A percentile compares a stretch with the other conserved stretches of the same genome.
Conservation (phyloP, 352 stramenopile genomes). For the Phytophthora megakarya region DNA sequence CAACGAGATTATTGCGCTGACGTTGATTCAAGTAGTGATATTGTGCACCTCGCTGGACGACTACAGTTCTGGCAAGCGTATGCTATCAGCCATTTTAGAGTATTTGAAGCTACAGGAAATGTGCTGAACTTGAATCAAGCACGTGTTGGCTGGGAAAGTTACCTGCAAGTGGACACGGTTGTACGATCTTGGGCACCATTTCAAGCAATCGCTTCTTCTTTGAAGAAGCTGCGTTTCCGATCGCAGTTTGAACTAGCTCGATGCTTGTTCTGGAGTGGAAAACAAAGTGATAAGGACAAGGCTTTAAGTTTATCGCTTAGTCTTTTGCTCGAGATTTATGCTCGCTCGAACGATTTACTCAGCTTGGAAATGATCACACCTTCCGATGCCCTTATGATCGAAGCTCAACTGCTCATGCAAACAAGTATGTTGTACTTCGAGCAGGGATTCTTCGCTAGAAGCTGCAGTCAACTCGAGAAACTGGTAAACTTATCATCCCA, state of each 20-base stretch:
- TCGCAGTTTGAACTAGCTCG: constrained; percentile 40
- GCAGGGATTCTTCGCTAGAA: constrained; percentile 13
- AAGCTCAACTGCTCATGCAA: constrained; percentile 47
- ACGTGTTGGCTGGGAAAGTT: constrained; percentile 49
- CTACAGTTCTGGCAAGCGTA: constrained; percentile 67
- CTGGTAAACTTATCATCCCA: constrained; percentile 22
- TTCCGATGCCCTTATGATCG: neutral
- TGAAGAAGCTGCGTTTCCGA: constrained; percentile 33
- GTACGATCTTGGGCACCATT: constrained; percentile 19
- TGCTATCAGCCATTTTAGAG: constrained; percentile 53
- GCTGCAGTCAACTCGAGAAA: constrained; percentile 30
- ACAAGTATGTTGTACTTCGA: constrained; percentile 52
- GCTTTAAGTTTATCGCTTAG: constrained; percentile 22
- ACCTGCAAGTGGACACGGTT: constrained; percentile 27
- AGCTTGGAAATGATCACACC: neutral
- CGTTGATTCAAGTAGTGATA: neutral
- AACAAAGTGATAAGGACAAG: constrained; percentile 27
- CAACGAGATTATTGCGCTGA: neutral
- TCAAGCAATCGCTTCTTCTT: constrained; percentile 9
- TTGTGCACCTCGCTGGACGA: constrained; percentile 15
- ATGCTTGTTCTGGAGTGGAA: constrained; percentile 49
- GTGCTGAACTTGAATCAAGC: constrained; percentile 47
- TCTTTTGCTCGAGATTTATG: constrained; percentile 21
- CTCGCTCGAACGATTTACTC: neutral
- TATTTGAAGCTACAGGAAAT: constrained; percentile 59